phyloP scores from a whole-genome alignment of 129 eudicot genomes.

The Flaveria ramosissima region DNA sequence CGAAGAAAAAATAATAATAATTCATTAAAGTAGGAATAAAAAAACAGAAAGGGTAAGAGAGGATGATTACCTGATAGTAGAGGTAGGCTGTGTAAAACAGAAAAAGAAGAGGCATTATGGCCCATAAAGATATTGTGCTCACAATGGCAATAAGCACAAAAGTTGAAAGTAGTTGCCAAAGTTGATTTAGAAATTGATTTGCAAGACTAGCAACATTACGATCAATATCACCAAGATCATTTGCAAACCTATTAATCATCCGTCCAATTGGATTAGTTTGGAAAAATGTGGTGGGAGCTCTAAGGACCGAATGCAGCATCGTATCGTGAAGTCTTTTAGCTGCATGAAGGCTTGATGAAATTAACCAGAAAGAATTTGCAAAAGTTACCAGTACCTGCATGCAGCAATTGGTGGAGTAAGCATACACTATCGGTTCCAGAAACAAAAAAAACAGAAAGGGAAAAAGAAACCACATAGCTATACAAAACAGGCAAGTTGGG shows the following conservation, averaged over 20 bases:
- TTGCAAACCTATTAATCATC: constrained; percentile 89
- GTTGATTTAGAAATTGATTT: constrained; percentile 68
- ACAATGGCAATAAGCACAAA: constrained; percentile 88
- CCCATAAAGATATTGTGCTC: constrained; percentile 96
- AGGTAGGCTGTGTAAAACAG: constrained; percentile 92
- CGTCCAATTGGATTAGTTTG: constrained; percentile 93
- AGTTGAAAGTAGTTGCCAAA: constrained; percentile 84
- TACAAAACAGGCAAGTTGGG: too few species aligned
- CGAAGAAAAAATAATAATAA: too few species aligned
- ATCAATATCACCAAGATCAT: constrained; percentile 92
- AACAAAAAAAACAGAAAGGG: background rate
- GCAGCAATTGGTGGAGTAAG: constrained; percentile 2
- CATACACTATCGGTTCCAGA: background rate
- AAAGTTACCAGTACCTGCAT: constrained; percentile 81
- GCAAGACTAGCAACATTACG: constrained; percentile 73
- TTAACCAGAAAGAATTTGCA: constrained; percentile 86
- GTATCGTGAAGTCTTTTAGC: constrained; percentile 80
- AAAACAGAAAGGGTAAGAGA: background rate
- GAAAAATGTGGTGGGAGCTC: constrained; percentile 95
- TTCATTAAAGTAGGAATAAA: too few species aligned
- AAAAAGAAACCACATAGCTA: too few species aligned
- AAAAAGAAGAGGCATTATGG: constrained; percentile 92
- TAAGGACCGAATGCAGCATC: constrained; percentile 71
- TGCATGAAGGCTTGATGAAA: constrained; percentile 85
- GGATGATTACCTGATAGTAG: constrained; percentile 74